Base-by-base conservation (phyloP, 75 land plant genomes). In the Pseudotsuga menziesii region DNA sequence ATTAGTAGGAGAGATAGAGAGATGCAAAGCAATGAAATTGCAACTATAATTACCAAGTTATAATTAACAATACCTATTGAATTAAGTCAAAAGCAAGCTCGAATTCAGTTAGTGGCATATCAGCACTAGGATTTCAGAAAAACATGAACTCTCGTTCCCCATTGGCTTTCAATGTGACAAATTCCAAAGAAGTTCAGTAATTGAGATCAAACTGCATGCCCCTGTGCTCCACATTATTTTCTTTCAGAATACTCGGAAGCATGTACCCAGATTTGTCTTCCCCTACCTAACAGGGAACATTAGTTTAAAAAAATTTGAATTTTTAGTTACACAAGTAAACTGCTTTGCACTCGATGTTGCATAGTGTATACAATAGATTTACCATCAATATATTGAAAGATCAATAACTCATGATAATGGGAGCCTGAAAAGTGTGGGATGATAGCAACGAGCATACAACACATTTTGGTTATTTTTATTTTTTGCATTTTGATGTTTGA, bases 81-180 rank as follows among this genome's bases (percentile, higher is more conserved):
- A 86, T 77, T 12, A 95, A 61, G 69, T 91, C 90, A 27, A 79
- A 75, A 64, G 93, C 91, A 64, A 95, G 90, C 69, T 95, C 98
- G 35, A 79, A 55, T 78, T 88, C 89, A 73, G 84, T 55, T 69
- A 95, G 88, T 61, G 93, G 83, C 98, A 95, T 95, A 80, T 95
- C 98, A 76, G 98, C 98, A 83, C 98, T 95, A 57, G 98, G 98
- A 60, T 95, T 95, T 16, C 98, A 85, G 57, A 91, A 95, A 82
- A 95, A 95, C 98, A 95, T 95, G 82, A 95, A 95, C 35, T 95
- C 98, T 12, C 98, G 91, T 64, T 95, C 98, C 32, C 98, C 98
- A 85, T 88, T 91, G 35, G 58, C 83, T 72, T 85, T 91, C 69
- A 95, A 62, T n/a, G 98, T 95, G 35, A 95, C 98, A 91, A 95